Evolutionary conservation across 345 rosid species (phyloP).

Genomic region (Eucalyptus microcorys): DNA sequence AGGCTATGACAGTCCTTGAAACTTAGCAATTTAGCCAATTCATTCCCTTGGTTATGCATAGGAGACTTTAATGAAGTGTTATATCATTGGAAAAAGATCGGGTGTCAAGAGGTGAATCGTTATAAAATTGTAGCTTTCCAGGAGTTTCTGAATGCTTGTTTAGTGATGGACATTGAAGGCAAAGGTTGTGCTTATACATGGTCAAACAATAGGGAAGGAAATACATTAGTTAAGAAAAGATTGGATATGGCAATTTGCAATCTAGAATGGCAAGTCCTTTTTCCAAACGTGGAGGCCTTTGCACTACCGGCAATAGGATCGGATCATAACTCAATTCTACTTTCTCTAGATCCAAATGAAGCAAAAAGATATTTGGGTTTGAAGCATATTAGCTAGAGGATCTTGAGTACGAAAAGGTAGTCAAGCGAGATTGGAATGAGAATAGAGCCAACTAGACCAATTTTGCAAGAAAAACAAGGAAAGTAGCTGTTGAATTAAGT

Average conservation of each 20-base stretch:
- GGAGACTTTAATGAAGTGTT: neutral
- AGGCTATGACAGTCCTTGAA: neutral
- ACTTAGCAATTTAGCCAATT: neutral
- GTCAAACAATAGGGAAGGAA: neutral
- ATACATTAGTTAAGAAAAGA: neutral
- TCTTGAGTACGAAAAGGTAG: too few relatives aligned
- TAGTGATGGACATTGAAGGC: neutral
- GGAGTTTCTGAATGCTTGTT: neutral
- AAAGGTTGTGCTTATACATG: neutral
- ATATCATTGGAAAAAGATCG: neutral
- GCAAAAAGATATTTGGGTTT: too few relatives aligned
- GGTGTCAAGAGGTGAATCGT: neutral
- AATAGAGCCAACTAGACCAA: too few relatives aligned
- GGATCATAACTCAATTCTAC: too few relatives aligned
- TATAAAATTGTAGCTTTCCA: neutral
- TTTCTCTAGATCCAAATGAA: too few relatives aligned
- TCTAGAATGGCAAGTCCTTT: neutral
- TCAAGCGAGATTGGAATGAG: too few relatives aligned
- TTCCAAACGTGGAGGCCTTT: neutral
- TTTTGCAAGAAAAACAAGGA: too few relatives aligned
- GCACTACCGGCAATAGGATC: too few relatives aligned
- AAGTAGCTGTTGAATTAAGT: too few relatives aligned
- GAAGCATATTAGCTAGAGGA: too few relatives aligned
- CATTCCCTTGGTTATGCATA: neutral
- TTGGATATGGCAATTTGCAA: neutral